Conservation (phyloP, 2,329 filamentous ascomycete genomes). For the Chrysoporthe austroafricana region DNA sequence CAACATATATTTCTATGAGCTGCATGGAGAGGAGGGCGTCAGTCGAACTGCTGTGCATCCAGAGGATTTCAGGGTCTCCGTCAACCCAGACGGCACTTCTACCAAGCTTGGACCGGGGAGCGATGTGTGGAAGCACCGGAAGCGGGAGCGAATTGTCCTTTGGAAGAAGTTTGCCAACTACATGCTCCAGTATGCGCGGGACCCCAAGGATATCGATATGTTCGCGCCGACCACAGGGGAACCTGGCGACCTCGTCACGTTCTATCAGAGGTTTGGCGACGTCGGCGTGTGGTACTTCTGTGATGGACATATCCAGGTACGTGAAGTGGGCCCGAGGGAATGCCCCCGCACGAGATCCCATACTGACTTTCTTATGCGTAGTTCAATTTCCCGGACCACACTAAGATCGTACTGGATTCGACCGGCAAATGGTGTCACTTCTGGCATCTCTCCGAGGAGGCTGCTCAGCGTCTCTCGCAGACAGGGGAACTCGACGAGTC, state of each 20-base stretch:
- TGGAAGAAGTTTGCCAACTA: conserved; percentile 79
- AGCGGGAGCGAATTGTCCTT: conserved; percentile 66
- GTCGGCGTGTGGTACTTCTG: conserved; percentile 82
- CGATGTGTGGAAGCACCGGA: conserved; percentile 67
- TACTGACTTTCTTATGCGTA: conserved; percentile 38
- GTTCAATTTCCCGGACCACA: conserved; percentile 89
- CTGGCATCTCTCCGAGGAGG: conserved; percentile 74
- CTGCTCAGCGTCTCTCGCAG: conserved; percentile 65
- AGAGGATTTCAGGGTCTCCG: conserved; percentile 59
- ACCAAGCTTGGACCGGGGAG: conserved; percentile 65
- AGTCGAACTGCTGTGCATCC: conserved; percentile 66
- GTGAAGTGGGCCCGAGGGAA: conserved; percentile 33
- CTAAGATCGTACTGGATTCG: conserved; percentile 78
- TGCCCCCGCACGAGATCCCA: too few relatives aligned
- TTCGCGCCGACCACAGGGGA: conserved; percentile 45
- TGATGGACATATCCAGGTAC: conserved; percentile 76
- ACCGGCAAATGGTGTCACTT: conserved; percentile 78
- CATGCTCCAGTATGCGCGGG: conserved; percentile 54
- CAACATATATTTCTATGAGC: conserved; percentile 75
- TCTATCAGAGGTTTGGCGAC: conserved; percentile 80
- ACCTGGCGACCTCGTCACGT: conserved; percentile 68
- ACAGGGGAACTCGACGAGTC: conserved; percentile 71
- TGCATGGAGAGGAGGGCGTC: conserved; percentile 67
- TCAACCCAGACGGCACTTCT: conserved; percentile 62
- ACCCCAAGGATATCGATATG: conserved; percentile 24